Evolutionary conservation across 176 grass and related monocot genomes (phyloP).

Genomic region (Zea mays): Zm-B73-REFERENCE-NAM-5.0 NC_050104.1:120872501-120873000

Average conservation of each 20-base stretch:
- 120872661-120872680: constrained; percentile 90
- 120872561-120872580: constrained; percentile 74
- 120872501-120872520: not conserved
- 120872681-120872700: constrained; percentile 96
- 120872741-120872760: not conserved
- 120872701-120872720: constrained; percentile 81
- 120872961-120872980: not conserved
- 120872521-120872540: not conserved
- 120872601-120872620: constrained; percentile 72
- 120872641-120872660: constrained; percentile 93
- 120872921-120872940: not conserved
- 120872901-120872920: not conserved
- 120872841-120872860: constrained; percentile 72
- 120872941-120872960: constrained; percentile 7
- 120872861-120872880: constrained; percentile 88
- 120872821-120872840: constrained; percentile 80
- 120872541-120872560: constrained; percentile 65
- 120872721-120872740: not conserved
- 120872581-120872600: constrained; percentile 85
- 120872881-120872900: constrained; percentile 62
- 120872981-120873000: constrained; percentile 7
- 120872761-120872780: not conserved
- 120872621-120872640: constrained; percentile 94
- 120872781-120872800: constrained; percentile 42
- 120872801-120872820: constrained; percentile 58